Evolutionary conservation across 306 rosid genomes (phyloP), one percentile per base, ranked within the genome.

Genomic region (Cucumis melo): DNA sequence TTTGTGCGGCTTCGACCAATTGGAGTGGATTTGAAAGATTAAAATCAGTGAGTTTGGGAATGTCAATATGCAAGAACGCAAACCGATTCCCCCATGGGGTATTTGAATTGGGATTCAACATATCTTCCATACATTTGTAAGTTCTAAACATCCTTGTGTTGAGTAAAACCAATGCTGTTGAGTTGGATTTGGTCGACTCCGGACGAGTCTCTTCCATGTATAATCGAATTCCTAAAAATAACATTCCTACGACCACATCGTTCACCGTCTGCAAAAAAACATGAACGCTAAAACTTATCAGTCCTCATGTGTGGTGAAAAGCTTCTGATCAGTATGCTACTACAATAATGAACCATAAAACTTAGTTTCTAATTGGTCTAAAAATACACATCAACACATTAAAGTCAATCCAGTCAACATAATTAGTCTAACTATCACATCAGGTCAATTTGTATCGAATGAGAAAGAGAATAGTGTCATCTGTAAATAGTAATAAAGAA

Each of bases 41-140:
- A 27, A 16, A 53, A 7, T 68, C 79, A 12, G 48, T 80, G 6
- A 83, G 66, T 59, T 88, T 87, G 1, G 91, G 91, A 2, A 90
- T 81, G 10, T 89, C 79, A 1, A 88, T 77, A 65, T 84, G 88
- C 83, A 88, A 74, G 79, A 87, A 84, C 20, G 81, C 67, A 6
- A 88, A 74, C 77, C 58, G 80, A 70, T 90, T 90, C 27, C 96
- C 96, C 93, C 90, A 88, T 19, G 82, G 80, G 58, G 83, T 80
- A 60, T 77, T 65, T 9, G 87, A 53, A 59, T 85, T 76, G 20
- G 85, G 75, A 29, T 84, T 80, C 0, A 81, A 76, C 93, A 88
- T 88, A 0, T 88, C 91, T 79, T 84, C 29, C 4, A 83, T 44
- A 24, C 91, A 89, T 19, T 80, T 83, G 74, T 90, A 90, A 10